Percentiles rank a stretch among this genome's conserved stretches.
Evolutionary conservation across 2,329 filamentous ascomycete genomes (phyloP).

Genomic region (Fusarium sp.): DNA sequence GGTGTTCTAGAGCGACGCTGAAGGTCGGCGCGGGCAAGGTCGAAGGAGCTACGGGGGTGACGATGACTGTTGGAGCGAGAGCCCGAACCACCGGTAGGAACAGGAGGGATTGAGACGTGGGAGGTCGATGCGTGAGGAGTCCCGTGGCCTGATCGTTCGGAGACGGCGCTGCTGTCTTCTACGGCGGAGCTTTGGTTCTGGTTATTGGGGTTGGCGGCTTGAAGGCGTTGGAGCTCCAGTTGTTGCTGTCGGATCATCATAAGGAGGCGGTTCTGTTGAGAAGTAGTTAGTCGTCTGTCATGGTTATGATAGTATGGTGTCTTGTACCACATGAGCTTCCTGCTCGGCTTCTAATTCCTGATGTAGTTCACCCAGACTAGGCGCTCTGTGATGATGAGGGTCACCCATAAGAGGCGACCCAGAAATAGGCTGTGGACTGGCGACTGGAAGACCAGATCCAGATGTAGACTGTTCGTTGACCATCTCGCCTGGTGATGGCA

Average conservation of each 20-base stretch:
- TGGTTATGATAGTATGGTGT: not conserved
- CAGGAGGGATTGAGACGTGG: slow-evolving; percentile 49
- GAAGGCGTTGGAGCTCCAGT: slow-evolving; percentile 72
- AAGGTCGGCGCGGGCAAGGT: slow-evolving; percentile 66
- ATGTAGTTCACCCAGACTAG: slow-evolving; percentile 80
- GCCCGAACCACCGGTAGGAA: slow-evolving; percentile 55
- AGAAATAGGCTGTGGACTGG: slow-evolving; percentile 61
- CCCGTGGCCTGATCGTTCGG: slow-evolving; percentile 57
- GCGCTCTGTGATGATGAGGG: slow-evolving; percentile 72
- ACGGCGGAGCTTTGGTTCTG: slow-evolving; percentile 54
- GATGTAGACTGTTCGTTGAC: slow-evolving; percentile 54
- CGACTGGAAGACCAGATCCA: slow-evolving; percentile 37
- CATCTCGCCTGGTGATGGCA: slow-evolving; percentile 78
- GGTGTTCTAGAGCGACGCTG: slow-evolving; percentile 69
- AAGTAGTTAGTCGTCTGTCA: slow-evolving; percentile 17
- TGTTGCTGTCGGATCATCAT: slow-evolving; percentile 82
- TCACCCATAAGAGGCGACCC: slow-evolving; percentile 62
- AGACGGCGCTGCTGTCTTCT: slow-evolving; percentile 59
- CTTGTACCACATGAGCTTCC: slow-evolving; percentile 76
- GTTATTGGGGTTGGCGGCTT: slow-evolving; percentile 55
- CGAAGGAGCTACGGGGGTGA: slow-evolving; percentile 68
- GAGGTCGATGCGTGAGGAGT: slow-evolving; percentile 51
- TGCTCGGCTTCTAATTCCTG: slow-evolving; percentile 84
- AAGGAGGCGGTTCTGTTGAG: slow-evolving; percentile 74
- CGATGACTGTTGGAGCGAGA: slow-evolving; percentile 63